A percentile compares a stretch with the other conserved stretches of the same genome.
Conservation (phyloP, 352 stramenopile species). For the Halophytophthora batemanensis region DNA sequence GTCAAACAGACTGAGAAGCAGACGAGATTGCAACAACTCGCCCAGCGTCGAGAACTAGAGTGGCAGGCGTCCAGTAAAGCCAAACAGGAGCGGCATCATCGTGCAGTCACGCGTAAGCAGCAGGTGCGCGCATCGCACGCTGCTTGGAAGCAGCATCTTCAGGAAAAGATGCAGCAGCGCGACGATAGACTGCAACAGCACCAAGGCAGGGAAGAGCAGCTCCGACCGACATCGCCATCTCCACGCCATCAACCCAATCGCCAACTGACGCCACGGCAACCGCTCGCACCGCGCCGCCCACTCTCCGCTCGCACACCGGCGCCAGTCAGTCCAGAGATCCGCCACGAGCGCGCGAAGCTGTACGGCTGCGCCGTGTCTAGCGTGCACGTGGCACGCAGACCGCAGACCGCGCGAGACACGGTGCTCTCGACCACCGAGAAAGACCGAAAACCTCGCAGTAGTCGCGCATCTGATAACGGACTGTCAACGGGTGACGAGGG, state of each 20-base stretch:
- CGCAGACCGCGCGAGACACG: conserved; percentile 13
- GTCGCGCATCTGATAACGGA: conserved; percentile 7
- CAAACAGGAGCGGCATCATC: conserved; percentile 21
- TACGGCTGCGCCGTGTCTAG: conserved; percentile 58
- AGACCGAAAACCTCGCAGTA: conserved; percentile 4
- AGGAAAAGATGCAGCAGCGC: conserved; percentile 23
- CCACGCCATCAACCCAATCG: conserved; percentile 4
- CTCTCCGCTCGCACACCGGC: conserved; percentile 26
- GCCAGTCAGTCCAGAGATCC: conserved; percentile 27
- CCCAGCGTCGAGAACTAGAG: conserved; percentile 12
- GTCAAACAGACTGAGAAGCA: conserved; percentile 13
- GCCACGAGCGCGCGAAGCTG: conserved; percentile 38
- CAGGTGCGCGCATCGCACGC: conserved; percentile 15
- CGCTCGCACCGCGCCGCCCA: conserved; percentile 11
- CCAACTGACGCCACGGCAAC: conserved; percentile 1
- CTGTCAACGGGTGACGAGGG: not conserved
- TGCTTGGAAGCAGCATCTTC: conserved; percentile 10
- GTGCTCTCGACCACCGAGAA: conserved; percentile 6
- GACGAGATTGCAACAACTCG: conserved; percentile 16
- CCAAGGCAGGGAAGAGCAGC: conserved; percentile 1
- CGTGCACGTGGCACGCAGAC: conserved; percentile 28
- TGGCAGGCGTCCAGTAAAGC: conserved; percentile 8
- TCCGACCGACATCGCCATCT: conserved; percentile 1
- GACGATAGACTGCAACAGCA: too few species aligned
- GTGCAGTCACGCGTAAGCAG: conserved; percentile 18